phyloP scores from a whole-genome alignment of 139 green algal genomes.

The Micractinium sp. region DNA sequence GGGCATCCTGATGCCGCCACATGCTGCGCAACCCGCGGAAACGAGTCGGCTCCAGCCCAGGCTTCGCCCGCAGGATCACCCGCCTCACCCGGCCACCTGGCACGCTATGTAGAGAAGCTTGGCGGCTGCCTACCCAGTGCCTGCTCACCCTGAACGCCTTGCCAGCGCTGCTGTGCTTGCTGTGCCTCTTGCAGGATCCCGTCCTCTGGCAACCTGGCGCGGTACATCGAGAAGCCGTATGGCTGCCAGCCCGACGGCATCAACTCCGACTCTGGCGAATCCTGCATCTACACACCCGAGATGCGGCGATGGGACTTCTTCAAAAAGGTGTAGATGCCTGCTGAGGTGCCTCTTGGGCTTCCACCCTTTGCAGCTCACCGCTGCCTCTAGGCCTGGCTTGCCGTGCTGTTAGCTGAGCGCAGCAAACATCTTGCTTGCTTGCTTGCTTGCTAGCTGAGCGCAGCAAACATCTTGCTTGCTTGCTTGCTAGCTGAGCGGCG shows the following conservation, averaged over 20 bases:
- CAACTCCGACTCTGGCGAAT: constrained; percentile 30
- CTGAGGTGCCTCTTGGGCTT: too few species aligned
- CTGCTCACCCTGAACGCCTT: neutral
- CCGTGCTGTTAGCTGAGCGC: too few species aligned
- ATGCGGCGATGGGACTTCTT: constrained; percentile 68
- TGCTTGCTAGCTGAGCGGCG: too few species aligned
- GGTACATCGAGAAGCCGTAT: constrained; percentile 52
- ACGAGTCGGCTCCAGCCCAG: neutral
- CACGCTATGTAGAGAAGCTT: constrained; percentile 51
- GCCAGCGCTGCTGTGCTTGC: constrained; percentile 57
- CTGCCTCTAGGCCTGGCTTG: too few species aligned
- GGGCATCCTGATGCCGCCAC: too few species aligned
- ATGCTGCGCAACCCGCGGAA: too few species aligned
- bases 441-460: too few species aligned
- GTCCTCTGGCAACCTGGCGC: constrained; percentile 33
- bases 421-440: too few species aligned
- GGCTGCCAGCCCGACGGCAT: constrained; percentile 15
- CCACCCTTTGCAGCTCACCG: too few species aligned
- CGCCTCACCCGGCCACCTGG: constrained; percentile 41
- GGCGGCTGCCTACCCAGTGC: neutral
- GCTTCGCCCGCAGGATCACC: constrained; percentile 61
- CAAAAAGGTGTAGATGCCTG: constrained; percentile 46
- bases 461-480: too few species aligned
- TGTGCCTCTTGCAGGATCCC: constrained; percentile 86
- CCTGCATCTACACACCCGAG: constrained; percentile 14